phyloP scores from a whole-genome alignment of 768 basidiomycete genomes.

The Tubosaeta brunneosetosa region DNA sequence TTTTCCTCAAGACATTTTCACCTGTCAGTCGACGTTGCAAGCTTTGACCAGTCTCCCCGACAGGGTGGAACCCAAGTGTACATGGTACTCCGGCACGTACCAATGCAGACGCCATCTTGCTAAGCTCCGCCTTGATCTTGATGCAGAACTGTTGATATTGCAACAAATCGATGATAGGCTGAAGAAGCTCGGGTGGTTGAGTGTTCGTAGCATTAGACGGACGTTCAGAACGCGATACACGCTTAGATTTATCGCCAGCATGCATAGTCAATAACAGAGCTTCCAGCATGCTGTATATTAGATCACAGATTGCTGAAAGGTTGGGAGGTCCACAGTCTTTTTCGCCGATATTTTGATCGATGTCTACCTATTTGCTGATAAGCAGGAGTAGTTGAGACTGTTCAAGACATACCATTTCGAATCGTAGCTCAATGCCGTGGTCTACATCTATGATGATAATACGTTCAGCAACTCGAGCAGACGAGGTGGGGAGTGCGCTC shows the following conservation, averaged over 20 bases:
- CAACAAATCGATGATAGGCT: constrained; percentile 71
- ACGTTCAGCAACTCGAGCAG: constrained; percentile 74
- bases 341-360: constrained; percentile 15
- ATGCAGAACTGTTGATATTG: constrained; percentile 76
- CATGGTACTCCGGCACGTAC: constrained; percentile 50
- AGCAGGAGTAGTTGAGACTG: not conserved
- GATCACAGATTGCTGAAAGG: constrained; percentile 47
- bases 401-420: constrained; percentile 59
- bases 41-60: constrained; percentile 63
- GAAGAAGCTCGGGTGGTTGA: constrained; percentile 45
- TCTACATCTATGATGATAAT: constrained; percentile 75
- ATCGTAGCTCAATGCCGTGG: constrained; percentile 59
- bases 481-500: constrained; percentile 68
- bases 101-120: constrained; percentile 46
- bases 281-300: constrained; percentile 62
- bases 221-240: constrained; percentile 30
- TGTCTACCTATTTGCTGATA: constrained; percentile 32
- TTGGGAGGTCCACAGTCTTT: constrained; percentile 10
- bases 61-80: constrained; percentile 52
- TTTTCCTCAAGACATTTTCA: constrained; percentile 34
- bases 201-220: constrained; percentile 17
- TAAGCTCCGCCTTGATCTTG: constrained; percentile 55
- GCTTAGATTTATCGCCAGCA: constrained; percentile 40
- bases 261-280: constrained; percentile 64
- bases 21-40: constrained; percentile 46